Base-by-base conservation (phyloP, 2,329 filamentous ascomycete genomes). In the Teratosphaeria nubilosa region DNA sequence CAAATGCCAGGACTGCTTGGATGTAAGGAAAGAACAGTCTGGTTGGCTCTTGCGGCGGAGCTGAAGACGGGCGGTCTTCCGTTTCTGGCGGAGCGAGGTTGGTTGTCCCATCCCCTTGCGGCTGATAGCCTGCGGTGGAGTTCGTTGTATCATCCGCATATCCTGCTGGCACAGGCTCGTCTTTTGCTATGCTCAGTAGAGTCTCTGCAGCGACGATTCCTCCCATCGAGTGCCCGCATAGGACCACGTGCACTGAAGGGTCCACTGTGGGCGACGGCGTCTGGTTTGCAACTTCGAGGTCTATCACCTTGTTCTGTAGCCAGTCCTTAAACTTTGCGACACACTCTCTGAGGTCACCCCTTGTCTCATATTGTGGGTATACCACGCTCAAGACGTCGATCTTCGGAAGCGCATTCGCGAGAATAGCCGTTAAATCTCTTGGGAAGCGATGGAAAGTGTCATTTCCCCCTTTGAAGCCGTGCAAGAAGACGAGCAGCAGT, bases 201-300 rank as follows among this genome's bases (percentile, higher is more conserved):
- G 90, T 87, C 70, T 97, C 94, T 34, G 91, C 92, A 11, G 90
- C 92, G 53, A 97, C 91, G 67, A 97, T 96, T 66, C 94, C 94
- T 88, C 85, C 71, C 84, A 86, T 96, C 9, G 87, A 91, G 72
- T 96, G 91, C 25, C 91, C 91, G 58, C 95, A 77, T 16, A 96
- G 81, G 53, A 96, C 81, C 30, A 88, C 87, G 68, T 85, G 86
- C 22, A 96, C 90, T 0, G 87, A 90, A 5, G 91, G 90, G 61
- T 95, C 90, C 62, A 95, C 81, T 0, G 89, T 95, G 0, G 91
- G 91, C 5, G 87, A 91, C 1, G 88, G 83, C 0, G 90, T 92
- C 52, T 81, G 80, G 65, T 88, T 87, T 30, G 82, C 85, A 58
- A 96, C 91, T 75, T 99, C 92, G 67, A 96, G 79, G 72, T 97